Base-by-base conservation (phyloP, 352 stramenopile species). In the Pythium volutum region DNA sequence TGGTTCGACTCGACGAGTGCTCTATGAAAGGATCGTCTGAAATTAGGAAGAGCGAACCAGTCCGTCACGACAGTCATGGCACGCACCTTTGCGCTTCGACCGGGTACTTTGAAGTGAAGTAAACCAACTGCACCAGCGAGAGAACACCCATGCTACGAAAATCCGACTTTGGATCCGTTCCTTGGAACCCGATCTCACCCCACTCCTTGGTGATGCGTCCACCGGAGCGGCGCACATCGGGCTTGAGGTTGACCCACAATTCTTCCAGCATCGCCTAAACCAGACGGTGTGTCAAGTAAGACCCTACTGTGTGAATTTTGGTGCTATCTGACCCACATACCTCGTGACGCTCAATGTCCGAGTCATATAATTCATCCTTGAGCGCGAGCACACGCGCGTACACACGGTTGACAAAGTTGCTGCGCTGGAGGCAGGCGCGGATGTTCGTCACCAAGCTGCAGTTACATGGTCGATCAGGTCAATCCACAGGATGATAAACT, bases 181-280 rank as follows among this genome's bases (percentile, higher is more conserved):
- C 83, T 84, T 95, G 84, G 47, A 95, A 95, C 26, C 86, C 86
- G 49, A 95, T 93, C 41, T 95, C 86, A 29, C 80, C 81, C 86
- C 86, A 95, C 42, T 95, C 86, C 64, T 93, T 95, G 2, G 86
- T 95, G 56, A 92, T 89, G 1, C 86, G 75, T 26, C 86, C 86
- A 43, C 84, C 82, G 34, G 72, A 67, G 51, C 86, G 84, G 59
- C 86, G 86, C 18, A 92, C 71, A 43, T 87, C 70, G 1, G 86
- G 86, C 75, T 95, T 95, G 39, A 93, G 69, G 25, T 85, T 88
- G 20, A 55, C 59, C 86, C 86, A 95, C 34, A 95, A 55, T 38
- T 90, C 73, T 63, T 95, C 86, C n/a, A 95, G 59, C 79, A 91
- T 80, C 14, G 70, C 76, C 74, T 88, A 31, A n/a, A 22, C 29